These are phyloP conservation scores for Themeda triandra DNA, from an alignment of 176 grass and related monocot genomes.

Conservation along the genomic window DNA sequence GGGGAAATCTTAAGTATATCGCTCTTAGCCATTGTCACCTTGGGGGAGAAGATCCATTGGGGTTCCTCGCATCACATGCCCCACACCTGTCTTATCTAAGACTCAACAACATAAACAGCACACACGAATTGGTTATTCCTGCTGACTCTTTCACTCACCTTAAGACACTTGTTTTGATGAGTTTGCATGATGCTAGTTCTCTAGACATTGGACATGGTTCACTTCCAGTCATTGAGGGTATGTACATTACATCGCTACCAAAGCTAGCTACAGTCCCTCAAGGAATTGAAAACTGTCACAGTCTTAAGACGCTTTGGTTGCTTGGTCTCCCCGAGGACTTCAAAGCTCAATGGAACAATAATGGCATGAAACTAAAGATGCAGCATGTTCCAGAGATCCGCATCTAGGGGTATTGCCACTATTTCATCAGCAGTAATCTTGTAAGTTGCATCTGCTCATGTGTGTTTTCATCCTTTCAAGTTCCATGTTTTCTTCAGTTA, in stretches of 20 bases:
- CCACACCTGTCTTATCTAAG: neutral
- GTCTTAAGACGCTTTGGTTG: conserved; percentile 1
- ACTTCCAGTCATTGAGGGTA: neutral
- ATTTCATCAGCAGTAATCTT: neutral
- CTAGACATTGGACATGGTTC: neutral
- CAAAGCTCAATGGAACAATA: neutral
- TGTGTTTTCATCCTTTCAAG: neutral
- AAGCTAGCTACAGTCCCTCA: neutral
- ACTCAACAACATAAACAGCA: neutral
- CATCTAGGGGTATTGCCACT: neutral
- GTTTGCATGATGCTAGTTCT: neutral
- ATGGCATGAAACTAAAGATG: neutral
- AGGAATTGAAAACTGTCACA: neutral
- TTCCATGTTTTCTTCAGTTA: neutral
- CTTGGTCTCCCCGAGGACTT: neutral
- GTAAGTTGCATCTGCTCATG: neutral
- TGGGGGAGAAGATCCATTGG: neutral
- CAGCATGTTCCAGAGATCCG: neutral
- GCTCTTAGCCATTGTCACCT: neutral
- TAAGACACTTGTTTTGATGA: neutral
- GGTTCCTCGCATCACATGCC: neutral
- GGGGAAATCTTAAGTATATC: neutral
- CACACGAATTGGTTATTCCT: neutral
- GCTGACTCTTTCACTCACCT: conserved; percentile 1
- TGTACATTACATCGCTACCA: neutral